Conservation (phyloP, 345 rosid genomes). For the Salix caprea region DNA sequence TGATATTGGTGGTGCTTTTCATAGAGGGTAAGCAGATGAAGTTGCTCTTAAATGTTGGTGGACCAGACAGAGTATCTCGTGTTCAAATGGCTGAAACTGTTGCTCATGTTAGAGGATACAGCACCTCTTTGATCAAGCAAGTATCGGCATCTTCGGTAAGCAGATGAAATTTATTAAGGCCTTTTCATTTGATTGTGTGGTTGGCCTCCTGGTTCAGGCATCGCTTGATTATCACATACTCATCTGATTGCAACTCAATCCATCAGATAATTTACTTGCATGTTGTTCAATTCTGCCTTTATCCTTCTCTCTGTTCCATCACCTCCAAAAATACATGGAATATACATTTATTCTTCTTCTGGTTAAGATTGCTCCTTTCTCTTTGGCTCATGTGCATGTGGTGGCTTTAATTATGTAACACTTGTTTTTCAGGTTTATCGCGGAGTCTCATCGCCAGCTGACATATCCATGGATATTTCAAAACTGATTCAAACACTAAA, state of each 20-base stretch:
- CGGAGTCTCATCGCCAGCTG: conserved; percentile 74
- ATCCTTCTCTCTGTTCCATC: too few species aligned
- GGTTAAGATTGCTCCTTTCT: not conserved
- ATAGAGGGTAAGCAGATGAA: conserved; percentile 62
- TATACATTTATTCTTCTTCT: too few species aligned
- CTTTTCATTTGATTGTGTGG: not conserved
- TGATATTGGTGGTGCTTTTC: conserved; percentile 17
- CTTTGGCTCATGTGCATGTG: not conserved
- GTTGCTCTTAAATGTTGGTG: conserved; percentile 70
- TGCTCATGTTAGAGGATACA: conserved; percentile 59
- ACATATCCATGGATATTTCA: conserved; percentile 79
- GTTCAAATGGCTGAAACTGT: conserved; percentile 86
- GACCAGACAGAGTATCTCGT: conserved; percentile 80
- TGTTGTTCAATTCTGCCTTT: too few species aligned
- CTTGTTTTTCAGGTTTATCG: conserved; percentile 55
- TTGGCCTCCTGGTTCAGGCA: not conserved
- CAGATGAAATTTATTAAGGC: conserved; percentile 5
- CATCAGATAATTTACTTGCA: too few species aligned
- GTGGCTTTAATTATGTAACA: not conserved
- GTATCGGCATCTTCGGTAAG: conserved; percentile 68
- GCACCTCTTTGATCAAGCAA: conserved; percentile 51
- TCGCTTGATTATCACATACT: too few species aligned
- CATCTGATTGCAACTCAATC: too few species aligned
- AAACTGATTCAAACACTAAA: conserved; percentile 51
- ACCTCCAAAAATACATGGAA: too few species aligned